phyloP scores from a whole-genome alignment of 2,329 filamentous ascomycete species.

The Fusarium xyrophilum region DNA sequence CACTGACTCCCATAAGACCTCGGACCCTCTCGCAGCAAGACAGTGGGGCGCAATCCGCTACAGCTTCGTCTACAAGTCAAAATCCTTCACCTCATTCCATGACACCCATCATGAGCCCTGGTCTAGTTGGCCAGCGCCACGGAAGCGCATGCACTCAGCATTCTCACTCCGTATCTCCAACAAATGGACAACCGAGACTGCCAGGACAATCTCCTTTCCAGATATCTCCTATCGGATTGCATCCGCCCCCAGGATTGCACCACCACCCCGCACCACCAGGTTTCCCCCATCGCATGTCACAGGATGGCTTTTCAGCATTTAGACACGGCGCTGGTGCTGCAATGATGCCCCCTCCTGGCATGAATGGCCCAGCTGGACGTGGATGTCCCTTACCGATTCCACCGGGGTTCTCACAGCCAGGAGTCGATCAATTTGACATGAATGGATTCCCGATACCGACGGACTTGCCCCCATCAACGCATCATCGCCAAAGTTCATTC shows the following conservation, averaged over 20 bases:
- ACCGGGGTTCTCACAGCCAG: conserved; percentile 47
- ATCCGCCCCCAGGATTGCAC: conserved; percentile 49
- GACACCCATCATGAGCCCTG: conserved; percentile 71
- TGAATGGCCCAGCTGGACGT: conserved; percentile 54
- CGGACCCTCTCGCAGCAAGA: conserved; percentile 83
- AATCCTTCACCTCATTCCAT: conserved; percentile 66
- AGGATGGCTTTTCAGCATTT: conserved; percentile 58
- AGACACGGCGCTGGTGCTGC: conserved; percentile 55
- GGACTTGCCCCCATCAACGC: conserved; percentile 52
- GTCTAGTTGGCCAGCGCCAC: conserved; percentile 70
- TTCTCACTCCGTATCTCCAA: conserved; percentile 63
- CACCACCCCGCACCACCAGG: conserved; percentile 53
- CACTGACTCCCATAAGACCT: conserved; percentile 77
- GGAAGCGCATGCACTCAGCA: conserved; percentile 56
- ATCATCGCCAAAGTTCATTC: conserved; percentile 78
- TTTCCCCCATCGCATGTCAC: conserved; percentile 66
- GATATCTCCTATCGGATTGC: conserved; percentile 63
- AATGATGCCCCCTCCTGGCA: conserved; percentile 59
- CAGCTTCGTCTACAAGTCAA: conserved; percentile 58
- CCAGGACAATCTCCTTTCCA: conserved; percentile 56
- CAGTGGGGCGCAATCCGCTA: conserved; percentile 66
- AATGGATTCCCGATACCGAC: conserved; percentile 46
- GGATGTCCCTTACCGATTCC: conserved; percentile 52
- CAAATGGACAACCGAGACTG: conserved; percentile 48
- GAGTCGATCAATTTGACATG: conserved; percentile 44